Evolutionary conservation across 2,329 filamentous ascomycete species (phyloP).

Genomic region (Aspergillus phoenicis): DNA sequence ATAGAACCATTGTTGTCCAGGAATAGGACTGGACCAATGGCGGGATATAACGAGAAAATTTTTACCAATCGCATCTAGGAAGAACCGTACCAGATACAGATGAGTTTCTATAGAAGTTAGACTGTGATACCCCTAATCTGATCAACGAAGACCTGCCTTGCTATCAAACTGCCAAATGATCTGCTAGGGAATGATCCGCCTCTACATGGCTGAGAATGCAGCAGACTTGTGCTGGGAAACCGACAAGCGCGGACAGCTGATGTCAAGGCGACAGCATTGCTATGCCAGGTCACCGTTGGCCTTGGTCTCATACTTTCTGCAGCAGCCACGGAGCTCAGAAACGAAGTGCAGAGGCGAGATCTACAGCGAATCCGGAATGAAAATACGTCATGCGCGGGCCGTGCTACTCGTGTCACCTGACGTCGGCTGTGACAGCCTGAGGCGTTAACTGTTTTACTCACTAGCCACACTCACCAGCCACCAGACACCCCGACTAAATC

Average conservation of each 20-base stretch:
- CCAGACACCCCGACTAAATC: too few species aligned
- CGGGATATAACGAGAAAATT: not conserved
- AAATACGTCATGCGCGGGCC: slow-evolving; percentile 13
- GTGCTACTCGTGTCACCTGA: slow-evolving; percentile 13
- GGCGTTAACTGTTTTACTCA: not conserved
- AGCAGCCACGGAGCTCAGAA: not conserved
- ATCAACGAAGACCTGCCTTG: slow-evolving; percentile 21
- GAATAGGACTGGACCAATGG: not conserved
- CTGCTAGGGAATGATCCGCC: slow-evolving; percentile 3
- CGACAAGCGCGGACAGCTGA: slow-evolving; percentile 8
- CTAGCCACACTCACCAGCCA: too few species aligned
- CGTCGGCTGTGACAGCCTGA: not conserved
- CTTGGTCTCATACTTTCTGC: slow-evolving; percentile 15
- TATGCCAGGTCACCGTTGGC: slow-evolving; percentile 14
- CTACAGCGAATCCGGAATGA: not conserved
- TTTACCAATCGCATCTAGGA: not conserved
- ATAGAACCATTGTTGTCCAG: not conserved
- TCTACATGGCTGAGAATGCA: slow-evolving; percentile 1
- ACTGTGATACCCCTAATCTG: not conserved
- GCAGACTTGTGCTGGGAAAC: not conserved
- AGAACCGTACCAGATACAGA: slow-evolving; percentile 15
- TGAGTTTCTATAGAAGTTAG: slow-evolving; percentile 19
- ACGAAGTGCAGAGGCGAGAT: slow-evolving; percentile 6
- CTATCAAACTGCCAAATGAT: slow-evolving; percentile 12
- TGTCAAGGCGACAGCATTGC: slow-evolving; percentile 14